Evolutionary conservation across 2,329 filamentous ascomycete genomes (phyloP).

Genomic region (Botrytis fabae): DNA sequence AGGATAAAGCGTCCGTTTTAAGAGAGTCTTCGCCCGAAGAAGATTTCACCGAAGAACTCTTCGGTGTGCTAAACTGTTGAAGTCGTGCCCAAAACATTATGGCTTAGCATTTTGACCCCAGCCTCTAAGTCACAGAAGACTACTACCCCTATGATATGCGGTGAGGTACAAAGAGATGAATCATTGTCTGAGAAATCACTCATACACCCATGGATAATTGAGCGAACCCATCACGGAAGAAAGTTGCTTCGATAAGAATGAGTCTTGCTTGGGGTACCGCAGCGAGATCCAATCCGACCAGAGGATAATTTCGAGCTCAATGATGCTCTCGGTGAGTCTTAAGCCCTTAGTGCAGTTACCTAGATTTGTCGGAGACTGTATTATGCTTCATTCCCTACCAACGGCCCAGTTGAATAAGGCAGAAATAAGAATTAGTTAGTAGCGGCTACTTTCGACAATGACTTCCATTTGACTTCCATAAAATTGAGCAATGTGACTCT

Average conservation of each 20-base stretch:
- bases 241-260: background rate
- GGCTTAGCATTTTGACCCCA: conserved; percentile 6
- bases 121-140: background rate
- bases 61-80: background rate
- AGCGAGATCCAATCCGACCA: background rate
- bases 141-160: background rate
- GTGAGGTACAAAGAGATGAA: background rate
- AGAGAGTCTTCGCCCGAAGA: background rate
- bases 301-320: background rate
- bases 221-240: background rate
- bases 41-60: background rate
- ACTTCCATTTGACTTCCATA: background rate
- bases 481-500: background rate
- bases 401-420: background rate
- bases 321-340: background rate
- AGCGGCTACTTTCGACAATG: background rate
- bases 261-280: background rate
- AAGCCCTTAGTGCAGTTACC: background rate
- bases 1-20: background rate
- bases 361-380: background rate
- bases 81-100: background rate
- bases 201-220: background rate
- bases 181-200: background rate
- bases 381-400: background rate
- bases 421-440: background rate